Base-by-base conservation (phyloP, 768 basidiomycete species). In the Pisolithus sp. region DNA sequence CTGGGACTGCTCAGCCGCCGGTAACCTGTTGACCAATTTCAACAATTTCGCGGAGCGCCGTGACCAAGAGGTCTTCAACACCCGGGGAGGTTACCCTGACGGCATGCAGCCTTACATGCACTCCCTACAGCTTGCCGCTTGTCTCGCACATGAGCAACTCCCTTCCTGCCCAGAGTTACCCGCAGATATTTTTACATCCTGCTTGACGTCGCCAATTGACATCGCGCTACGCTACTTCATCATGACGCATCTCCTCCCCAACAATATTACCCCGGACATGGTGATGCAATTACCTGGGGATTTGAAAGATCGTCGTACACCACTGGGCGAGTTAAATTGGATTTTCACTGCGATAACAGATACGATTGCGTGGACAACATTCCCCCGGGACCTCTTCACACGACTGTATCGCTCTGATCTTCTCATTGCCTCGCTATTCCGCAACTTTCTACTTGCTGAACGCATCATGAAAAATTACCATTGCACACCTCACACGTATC, bases 1-100 rank as follows among this genome's bases (percentile, higher is more conserved):
- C 49, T 99, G 96, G 96, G 96, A 99, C 64, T 97, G 94, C 66
- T 94, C 93, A 2, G 90, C 91, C n/a, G 95, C 96, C 2, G 96
- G 96, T 1, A 83, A 97, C 68, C 82, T 98, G 40, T 73, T 98
- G 28, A 78, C 80, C 49, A 98, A 96, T 69, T 96, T 95, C 69
- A 89, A 88, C 64, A 74, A 71, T 43, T 85, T 86, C 57, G 89
- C 89, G 3, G 79, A 87, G 58, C 76, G 81, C 31, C 81, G 87
- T 17, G 86, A 92, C 58, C 77, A 81, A 28, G 87, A 91, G 49
- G 70, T 78, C 18, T 76, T 75, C 48, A 70, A 76, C 56, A 68
- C 68, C 54, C 79, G 83, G 48, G 82, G 81, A 1, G 83, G 83
- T 9, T 80, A 80, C 55, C 64, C 73, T 9, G 85, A 78, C 41